phyloP scores from a whole-genome alignment of 352 stramenopile genomes.

The Globisporangium echinulatum region DNA sequence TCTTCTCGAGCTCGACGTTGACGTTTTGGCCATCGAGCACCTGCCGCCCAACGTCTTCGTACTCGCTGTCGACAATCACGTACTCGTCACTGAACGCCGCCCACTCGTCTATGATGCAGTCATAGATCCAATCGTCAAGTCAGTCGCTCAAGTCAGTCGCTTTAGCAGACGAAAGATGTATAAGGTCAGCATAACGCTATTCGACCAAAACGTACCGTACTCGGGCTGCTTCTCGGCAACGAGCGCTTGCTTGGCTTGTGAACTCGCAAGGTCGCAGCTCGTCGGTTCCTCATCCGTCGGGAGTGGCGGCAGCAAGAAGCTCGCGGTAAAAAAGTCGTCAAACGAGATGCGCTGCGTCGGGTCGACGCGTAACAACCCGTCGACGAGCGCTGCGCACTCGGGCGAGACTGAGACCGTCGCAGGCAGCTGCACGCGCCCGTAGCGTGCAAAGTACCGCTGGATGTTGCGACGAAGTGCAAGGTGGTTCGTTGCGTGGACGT shows the following conservation, averaged over 20 bases:
- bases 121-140: constrained; percentile 1
- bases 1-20: constrained; percentile 27
- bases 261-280: constrained; percentile 31
- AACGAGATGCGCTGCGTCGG: constrained; percentile 67
- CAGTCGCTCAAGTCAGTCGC: neutral
- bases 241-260: constrained; percentile 47
- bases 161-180: neutral
- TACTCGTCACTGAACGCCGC: constrained; percentile 73
- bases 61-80: constrained; percentile 78
- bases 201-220: constrained; percentile 29
- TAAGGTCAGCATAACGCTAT: neutral
- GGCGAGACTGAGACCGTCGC: constrained; percentile 44
- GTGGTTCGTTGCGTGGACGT: constrained; percentile 72
- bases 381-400: constrained; percentile 58
- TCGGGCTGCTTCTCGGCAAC: constrained; percentile 61
- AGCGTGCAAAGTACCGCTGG: constrained; percentile 64
- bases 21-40: constrained; percentile 53
- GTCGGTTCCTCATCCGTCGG: constrained; percentile 14
- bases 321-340: constrained; percentile 67
- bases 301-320: constrained; percentile 54
- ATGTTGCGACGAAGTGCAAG: constrained; percentile 71
- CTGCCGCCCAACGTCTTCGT: constrained; percentile 69
- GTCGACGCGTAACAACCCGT: constrained; percentile 52
- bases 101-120: constrained; percentile 40
- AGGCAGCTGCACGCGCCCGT: constrained; percentile 44